Evolutionary conservation across 2,329 filamentous ascomycete species (phyloP).

Genomic region (Pestalotiopsis sp.): DNA sequence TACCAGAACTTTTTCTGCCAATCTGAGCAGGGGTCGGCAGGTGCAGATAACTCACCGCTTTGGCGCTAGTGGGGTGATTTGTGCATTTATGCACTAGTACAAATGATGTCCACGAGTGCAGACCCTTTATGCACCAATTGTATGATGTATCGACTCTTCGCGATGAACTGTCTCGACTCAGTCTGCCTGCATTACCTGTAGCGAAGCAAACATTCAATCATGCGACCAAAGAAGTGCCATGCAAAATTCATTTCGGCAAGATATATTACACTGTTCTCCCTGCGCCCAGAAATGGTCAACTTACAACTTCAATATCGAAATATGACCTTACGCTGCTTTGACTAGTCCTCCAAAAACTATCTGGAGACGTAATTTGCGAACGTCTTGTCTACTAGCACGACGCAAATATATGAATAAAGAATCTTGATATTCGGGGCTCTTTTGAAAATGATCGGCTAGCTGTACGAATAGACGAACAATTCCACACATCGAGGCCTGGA

Average conservation of each 20-base stretch:
- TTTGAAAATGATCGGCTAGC: too few species aligned
- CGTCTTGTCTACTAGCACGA: too few species aligned
- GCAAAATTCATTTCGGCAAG: not conserved
- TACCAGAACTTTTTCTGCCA: constrained; percentile 14
- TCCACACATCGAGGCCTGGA: too few species aligned
- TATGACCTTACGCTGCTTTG: too few species aligned
- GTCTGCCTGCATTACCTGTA: not conserved
- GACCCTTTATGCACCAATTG: not conserved
- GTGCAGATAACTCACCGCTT: not conserved
- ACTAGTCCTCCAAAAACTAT: too few species aligned
- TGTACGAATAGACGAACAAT: too few species aligned
- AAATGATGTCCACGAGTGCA: not conserved
- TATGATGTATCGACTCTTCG: not conserved
- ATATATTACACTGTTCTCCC: not conserved
- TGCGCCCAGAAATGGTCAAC: too few species aligned
- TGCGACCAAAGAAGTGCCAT: not conserved
- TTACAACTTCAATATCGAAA: too few species aligned
- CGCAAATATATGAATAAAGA: too few species aligned
- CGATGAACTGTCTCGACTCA: not conserved
- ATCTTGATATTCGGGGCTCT: too few species aligned
- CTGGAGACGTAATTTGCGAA: too few species aligned
- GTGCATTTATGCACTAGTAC: not conserved
- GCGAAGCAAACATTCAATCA: not conserved
- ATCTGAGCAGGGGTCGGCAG: not conserved
- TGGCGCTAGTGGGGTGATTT: not conserved